Evolutionary conservation across 2,329 filamentous ascomycete species (phyloP), one percentile per base, ranked within the genome.

Genomic region (Phaeosphaeria sp.): DNA sequence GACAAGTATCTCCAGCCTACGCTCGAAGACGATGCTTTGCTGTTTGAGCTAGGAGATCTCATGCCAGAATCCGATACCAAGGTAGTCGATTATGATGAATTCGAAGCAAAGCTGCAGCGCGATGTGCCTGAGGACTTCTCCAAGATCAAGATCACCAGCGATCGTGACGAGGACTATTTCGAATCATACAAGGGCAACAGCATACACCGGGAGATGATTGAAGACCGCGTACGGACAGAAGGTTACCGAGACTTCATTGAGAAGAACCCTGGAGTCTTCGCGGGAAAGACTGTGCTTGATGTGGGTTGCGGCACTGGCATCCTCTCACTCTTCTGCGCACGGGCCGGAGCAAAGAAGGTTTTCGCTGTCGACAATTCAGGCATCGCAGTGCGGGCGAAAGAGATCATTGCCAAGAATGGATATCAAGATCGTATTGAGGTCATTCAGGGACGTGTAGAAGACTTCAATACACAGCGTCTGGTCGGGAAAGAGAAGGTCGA

Each of bases 221-320:
- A 97, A 76, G 93, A 98, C 72, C 83, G 86, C 0, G 84, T 97
- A 42, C 90, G 93, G 51, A 98, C 93, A 11, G 91, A 97, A 69
- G 90, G 92, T 2, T 98, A 98, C 79, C 88, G 93, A 46, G 93
- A 98, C 78, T 97, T 97, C 75, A 93, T 97, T 71, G 97, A 97
- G 80, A 87, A 89, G 65, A 92, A 97, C 80, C 95, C 96, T 77
- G 83, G 92, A 64, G 80, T 97, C 3, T 97, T 97, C 78, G 87
- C 88, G 30, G 91, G 88, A 69, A 97, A 96, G 80, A 87, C 89
- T 9, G 91, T 97, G 13, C 86, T 98, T 6, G 93, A 98, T 73
- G 93, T 97, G 63, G 93, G 93, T 49, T 97, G 93, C 72, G 77
- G 80, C n/a, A 86, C 84, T 6, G 92, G 92, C 24, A 97, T 97